These are phyloP conservation scores for Rhodotorula sp. DNA, from an alignment of 1,284 basidiomycete species.

Conservation along the genomic window DNA sequence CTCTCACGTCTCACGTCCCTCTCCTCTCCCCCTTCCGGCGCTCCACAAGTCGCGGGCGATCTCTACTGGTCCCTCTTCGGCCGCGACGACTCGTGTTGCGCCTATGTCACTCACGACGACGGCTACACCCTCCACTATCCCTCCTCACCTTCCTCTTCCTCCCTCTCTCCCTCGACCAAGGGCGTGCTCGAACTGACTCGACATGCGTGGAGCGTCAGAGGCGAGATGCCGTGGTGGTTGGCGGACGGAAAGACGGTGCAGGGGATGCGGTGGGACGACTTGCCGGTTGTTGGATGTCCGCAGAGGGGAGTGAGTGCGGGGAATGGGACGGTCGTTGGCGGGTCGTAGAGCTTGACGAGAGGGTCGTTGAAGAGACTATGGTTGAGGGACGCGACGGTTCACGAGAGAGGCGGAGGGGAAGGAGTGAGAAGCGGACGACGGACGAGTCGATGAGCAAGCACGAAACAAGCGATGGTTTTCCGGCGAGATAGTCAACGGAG, in stretches of 20 bases:
- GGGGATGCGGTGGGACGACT: neutral
- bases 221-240: conserved; percentile 22
- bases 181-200: conserved; percentile 12
- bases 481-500: no score
- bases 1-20: conserved; percentile 7
- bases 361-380: no score
- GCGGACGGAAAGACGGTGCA: neutral
- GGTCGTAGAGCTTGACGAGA: no score
- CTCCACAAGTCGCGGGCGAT: conserved; percentile 19
- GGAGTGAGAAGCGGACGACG: no score
- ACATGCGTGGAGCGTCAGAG: conserved; percentile 34
- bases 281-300: conserved; percentile 26
- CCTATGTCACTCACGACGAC: conserved; percentile 34
- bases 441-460: no score
- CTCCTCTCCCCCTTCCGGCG: neutral
- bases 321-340: conserved; percentile 3
- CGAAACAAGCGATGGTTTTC: no score
- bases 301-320: conserved; percentile 15
- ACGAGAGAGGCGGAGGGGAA: no score
- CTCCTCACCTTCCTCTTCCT: neutral
- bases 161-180: neutral
- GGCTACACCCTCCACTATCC: conserved; percentile 41
- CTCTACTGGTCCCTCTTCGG: conserved; percentile 45
- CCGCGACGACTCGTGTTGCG: conserved; percentile 25
- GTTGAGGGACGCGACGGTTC: no score